Conservation (phyloP, 2,329 filamentous ascomycete species). For the Neofusicoccum parvum region DNA sequence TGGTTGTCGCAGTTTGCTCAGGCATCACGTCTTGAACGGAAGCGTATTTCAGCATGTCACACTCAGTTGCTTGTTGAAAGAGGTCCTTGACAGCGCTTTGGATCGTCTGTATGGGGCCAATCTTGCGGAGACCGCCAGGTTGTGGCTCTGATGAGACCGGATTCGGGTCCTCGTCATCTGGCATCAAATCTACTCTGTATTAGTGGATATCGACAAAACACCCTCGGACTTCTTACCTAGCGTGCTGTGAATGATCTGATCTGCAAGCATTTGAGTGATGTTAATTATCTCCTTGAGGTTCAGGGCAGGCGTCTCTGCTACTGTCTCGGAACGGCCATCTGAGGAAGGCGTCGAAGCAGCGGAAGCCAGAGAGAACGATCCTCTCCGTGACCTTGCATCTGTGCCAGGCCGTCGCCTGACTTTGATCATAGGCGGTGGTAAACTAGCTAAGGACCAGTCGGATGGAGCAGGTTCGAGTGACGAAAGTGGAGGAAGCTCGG, state of each 20-base stretch:
- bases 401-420: not conserved
- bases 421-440: constrained; percentile 29
- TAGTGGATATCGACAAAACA: not conserved
- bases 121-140: not conserved
- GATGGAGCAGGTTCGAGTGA: constrained; percentile 36
- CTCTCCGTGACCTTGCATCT: constrained; percentile 2
- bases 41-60: constrained; percentile 32
- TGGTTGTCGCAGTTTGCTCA: constrained; percentile 27
- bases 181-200: not conserved
- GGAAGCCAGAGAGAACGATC: constrained; percentile 17
- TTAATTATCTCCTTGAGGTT: constrained; percentile 19
- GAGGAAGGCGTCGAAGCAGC: constrained; percentile 20
- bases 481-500: constrained; percentile 9
- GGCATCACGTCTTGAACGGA: constrained; percentile 48
- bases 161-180: not conserved
- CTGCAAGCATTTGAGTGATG: constrained; percentile 19
- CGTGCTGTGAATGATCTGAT: constrained; percentile 17
- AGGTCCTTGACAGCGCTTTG: constrained; percentile 27
- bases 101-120: constrained; percentile 3
- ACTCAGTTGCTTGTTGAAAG: constrained; percentile 37
- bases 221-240: not conserved
- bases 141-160: not conserved
- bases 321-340: constrained; percentile 5
- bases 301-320: not conserved
- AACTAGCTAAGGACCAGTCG: constrained; percentile 41